Evolutionary conservation across 345 rosid genomes (phyloP), one percentile per base, ranked within the genome.

Genomic region (rapeseed (Brassica napus)): DNA sequence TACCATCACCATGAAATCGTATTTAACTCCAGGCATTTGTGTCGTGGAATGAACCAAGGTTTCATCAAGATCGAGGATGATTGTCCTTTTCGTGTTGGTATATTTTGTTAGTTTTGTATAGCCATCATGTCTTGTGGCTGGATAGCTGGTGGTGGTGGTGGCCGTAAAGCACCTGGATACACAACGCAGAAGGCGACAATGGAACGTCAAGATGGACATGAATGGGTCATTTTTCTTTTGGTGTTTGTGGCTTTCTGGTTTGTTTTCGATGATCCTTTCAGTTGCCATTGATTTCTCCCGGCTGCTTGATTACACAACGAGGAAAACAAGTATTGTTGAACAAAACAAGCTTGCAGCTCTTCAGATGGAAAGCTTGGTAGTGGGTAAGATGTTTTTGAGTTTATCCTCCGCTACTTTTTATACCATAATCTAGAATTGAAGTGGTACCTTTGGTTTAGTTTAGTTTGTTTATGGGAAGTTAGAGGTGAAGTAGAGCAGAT

Each of bases 41-140:
- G 88, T 71, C 10, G 86, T 83, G 4, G 98, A 89, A 73, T 94
- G 99, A 47, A 92, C 84, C 39, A 91, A 79, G 0, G 99, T 94
- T 85, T 94, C 97, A 35, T 94, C 99, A 5, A 94, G 97, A 79
- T 94, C 98, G 6, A 92, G 92, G 77, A 92, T 86, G 31, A 91
- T 83, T 1, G 97, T 92, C 65, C 71, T 90, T 66, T 85, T 86
- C 7, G 4, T 71, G 39, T 71, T 83, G 34, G 26, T 76, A 24
- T 23, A 2, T 69, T 54, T 44, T 54, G 30, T 54, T 42, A 21
- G 23, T 32, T 70, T 75, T 74, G 74, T 16, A 6, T 35, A 61
- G 11, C 8, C 58, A 18, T 16, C 58, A 28, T 49, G 30, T 73
- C 6, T 74, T 68, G 74, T 61, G 66, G 79, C 18, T 75, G 75